These are phyloP conservation scores for Penicillium canescens DNA, from an alignment of 495 filamentous ascomycete species.

Conservation along the genomic window DNA sequence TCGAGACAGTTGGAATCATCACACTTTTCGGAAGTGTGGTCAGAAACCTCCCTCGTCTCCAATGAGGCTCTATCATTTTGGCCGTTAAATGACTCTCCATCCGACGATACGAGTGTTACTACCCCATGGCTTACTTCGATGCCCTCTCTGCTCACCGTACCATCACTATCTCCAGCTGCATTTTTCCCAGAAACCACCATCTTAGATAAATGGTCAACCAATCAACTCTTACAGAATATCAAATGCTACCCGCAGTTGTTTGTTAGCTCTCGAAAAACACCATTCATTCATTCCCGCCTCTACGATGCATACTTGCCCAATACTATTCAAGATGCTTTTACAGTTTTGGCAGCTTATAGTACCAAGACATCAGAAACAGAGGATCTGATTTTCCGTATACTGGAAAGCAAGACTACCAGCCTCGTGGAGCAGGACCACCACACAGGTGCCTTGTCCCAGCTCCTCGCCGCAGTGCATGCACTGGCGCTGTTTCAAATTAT, in stretches of 20 bases:
- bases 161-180: background rate
- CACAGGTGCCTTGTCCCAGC: conserved; percentile 10
- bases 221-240: background rate
- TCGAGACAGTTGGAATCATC: no score
- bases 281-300: conserved; percentile 15
- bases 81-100: background rate
- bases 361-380: conserved; percentile 11
- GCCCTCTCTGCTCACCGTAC: background rate
- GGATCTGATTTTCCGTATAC: conserved; percentile 9
- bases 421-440: conserved; percentile 3
- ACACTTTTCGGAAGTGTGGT: background rate
- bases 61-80: background rate
- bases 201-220: conserved; percentile 12
- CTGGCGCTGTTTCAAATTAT: conserved; percentile 53
- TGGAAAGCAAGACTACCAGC: conserved; percentile 4
- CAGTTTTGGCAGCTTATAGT: conserved; percentile 10
- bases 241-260: conserved; percentile 10
- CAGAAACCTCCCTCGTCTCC: background rate
- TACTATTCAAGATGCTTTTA: conserved; percentile 17
- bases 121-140: conserved; percentile 2
- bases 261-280: conserved; percentile 1
- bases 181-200: conserved; percentile 1
- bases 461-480: conserved; percentile 47
- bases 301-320: conserved; percentile 11
- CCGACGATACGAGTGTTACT: background rate